Conservation (phyloP, 352 stramenopile genomes). For the Phytophthora pistaciae region DNA sequence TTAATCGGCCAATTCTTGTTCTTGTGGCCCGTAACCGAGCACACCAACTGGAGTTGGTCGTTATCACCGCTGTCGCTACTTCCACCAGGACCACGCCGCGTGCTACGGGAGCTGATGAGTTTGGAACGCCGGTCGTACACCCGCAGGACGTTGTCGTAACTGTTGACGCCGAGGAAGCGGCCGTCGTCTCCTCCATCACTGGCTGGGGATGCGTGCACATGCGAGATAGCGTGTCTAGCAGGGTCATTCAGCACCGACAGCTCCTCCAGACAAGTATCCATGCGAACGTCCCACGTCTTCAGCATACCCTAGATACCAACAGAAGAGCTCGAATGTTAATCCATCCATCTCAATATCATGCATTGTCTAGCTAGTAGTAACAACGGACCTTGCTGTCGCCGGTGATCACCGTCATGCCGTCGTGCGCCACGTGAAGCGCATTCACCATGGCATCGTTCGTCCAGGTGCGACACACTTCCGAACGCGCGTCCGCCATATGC, state of each 20-base stretch:
- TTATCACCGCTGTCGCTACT: slow-evolving; percentile 55
- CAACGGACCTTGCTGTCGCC: slow-evolving; percentile 80
- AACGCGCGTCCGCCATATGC: slow-evolving; percentile 77
- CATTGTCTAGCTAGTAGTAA: slow-evolving; percentile 3
- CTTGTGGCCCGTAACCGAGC: slow-evolving; percentile 85
- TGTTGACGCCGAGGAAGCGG: slow-evolving; percentile 87
- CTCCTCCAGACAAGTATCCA: slow-evolving; percentile 81
- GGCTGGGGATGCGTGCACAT: slow-evolving; percentile 81
- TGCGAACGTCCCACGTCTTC: slow-evolving; percentile 90
- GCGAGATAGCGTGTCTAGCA: slow-evolving; percentile 81
- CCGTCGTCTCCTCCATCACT: slow-evolving; percentile 78
- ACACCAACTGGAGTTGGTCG: slow-evolving; percentile 84
- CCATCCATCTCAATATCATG: neutral
- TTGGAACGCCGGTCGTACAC: slow-evolving; percentile 89
- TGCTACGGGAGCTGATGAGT: slow-evolving; percentile 71
- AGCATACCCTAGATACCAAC: slow-evolving; percentile 66
- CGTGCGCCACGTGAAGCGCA: slow-evolving; percentile 77
- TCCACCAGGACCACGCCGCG: slow-evolving; percentile 31
- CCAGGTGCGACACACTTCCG: slow-evolving; percentile 69
- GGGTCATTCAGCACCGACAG: slow-evolving; percentile 84
- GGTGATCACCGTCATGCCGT: slow-evolving; percentile 83
- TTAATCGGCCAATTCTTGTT: slow-evolving; percentile 94
- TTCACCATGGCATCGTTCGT: slow-evolving; percentile 91
- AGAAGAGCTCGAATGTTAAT: neutral
- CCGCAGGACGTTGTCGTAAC: slow-evolving; percentile 91